Base-by-base conservation (phyloP, 768 basidiomycete genomes). In the Royoungia palumana region DNA sequence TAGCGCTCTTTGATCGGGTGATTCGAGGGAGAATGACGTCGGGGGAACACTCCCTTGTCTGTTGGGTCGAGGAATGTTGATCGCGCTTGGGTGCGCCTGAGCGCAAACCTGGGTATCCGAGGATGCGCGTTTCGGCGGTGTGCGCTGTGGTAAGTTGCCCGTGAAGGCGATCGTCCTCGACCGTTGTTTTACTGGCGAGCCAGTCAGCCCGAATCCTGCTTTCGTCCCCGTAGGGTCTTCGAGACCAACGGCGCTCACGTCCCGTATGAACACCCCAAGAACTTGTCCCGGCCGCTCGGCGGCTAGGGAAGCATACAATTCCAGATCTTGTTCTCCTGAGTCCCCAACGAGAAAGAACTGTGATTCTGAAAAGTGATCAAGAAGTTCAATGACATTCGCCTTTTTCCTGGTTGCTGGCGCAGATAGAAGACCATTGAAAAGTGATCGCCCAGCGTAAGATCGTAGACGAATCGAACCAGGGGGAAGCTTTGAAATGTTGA, bases 311-410 rank as follows among this genome's bases (percentile, higher is more conserved):
- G 85, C 75, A 64, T 97, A 98, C 2, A 98, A 74, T 66, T 98
- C 94, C 37, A 98, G 70, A 68, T 98, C 95, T 57, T 96, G 94
- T 63, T 98, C 95, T 28, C 94, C 95, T 0, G 85, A 82, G 65
- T 98, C 95, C 7, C 95, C 95, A 35, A 98, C 75, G 41, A 94
- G 79, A 60, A 97, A 67, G 69, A 98, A 96, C 34, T 69, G 72
- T 2, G 88, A 82, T 35, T 81, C 73, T 0, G 82, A 81, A 64
- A 94, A 94, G 3, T 80, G 72, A 34, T 86, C 77, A 12, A 94
- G 71, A 19, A 91, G 74, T 34, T 94, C 89, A n/a, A 85, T 63
- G 8, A 97, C 81, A 17, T 85, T 87, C 0, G 79, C 79, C 6
- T 84, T 82, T 68, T 98, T 98, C 30, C 94, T 81, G 17, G 80